Evolutionary conservation across 2,329 filamentous ascomycete species (phyloP).

Genomic region (Alternaria novae-zelandiae): DNA sequence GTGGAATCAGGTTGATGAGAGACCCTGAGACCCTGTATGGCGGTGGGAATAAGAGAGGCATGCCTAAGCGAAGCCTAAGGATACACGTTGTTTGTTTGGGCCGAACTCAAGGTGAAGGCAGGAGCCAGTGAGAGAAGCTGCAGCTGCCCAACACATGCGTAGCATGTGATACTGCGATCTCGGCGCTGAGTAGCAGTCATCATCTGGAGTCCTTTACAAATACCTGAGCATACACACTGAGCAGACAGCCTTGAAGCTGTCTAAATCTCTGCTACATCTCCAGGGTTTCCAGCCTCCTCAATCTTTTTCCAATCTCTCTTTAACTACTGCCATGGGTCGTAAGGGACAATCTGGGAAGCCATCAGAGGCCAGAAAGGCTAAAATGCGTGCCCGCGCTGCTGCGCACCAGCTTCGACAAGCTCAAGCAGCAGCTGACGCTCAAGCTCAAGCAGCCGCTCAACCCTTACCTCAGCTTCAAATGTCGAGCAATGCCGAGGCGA

Average conservation of each 20-base stretch:
- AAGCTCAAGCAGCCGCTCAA: not conserved
- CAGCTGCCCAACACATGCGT: not conserved
- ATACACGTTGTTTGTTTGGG: conserved; percentile 3
- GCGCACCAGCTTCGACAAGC: not conserved
- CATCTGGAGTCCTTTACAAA: not conserved
- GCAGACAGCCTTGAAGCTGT: not conserved
- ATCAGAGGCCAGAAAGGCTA: not conserved
- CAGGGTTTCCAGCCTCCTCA: not conserved
- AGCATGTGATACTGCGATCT: not conserved
- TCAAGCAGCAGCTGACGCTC: no score
- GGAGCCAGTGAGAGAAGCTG: not conserved
- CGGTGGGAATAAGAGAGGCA: not conserved
- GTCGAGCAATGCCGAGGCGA: not conserved
- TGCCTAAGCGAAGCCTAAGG: not conserved
- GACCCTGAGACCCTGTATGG: not conserved
- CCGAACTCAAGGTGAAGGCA: conserved; percentile 8
- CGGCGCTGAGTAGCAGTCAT: not conserved
- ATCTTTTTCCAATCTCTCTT: not conserved
- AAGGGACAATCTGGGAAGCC: not conserved
- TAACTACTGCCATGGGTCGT: not conserved
- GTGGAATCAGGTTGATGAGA: not conserved
- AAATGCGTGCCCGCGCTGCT: not conserved
- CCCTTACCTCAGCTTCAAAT: not conserved
- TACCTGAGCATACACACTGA: not conserved
- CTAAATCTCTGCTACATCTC: accelerated